phyloP scores from a whole-genome alignment of 768 basidiomycete species.

The Pisolithus sp. region DNA sequence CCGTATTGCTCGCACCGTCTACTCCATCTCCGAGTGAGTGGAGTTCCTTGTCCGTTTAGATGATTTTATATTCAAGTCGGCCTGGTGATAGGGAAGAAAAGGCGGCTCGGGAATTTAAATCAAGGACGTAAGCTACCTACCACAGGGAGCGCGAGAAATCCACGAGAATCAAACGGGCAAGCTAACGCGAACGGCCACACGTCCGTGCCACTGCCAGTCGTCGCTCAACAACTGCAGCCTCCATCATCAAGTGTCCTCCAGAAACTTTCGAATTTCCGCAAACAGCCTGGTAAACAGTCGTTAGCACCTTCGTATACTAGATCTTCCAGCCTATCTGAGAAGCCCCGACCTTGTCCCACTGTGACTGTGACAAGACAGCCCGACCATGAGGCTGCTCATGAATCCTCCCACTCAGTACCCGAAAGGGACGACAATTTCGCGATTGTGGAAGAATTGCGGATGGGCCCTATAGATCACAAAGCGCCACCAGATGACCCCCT shows the following conservation, averaged over 20 bases:
- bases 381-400: conserved; percentile 1
- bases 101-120: conserved; percentile 34
- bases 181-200: conserved; percentile 2
- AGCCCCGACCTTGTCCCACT: conserved; percentile 5
- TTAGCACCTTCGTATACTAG: conserved; percentile 23
- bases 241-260: conserved; percentile 48
- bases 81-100: conserved; percentile 31
- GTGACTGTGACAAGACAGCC: conserved; percentile 4
- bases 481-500: conserved; percentile 65
- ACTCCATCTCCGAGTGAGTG: conserved; percentile 67
- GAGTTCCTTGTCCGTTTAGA: not conserved
- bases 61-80: not conserved
- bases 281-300: conserved; percentile 12
- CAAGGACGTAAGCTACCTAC: conserved; percentile 16
- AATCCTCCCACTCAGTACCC: conserved; percentile 7
- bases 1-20: conserved; percentile 36
- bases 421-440: conserved; percentile 56
- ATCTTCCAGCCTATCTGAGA: conserved; percentile 21
- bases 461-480: conserved; percentile 73
- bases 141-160: conserved; percentile 7
- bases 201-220: not conserved
- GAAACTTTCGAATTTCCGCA: conserved; percentile 39
- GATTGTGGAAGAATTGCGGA: conserved; percentile 67
- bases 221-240: conserved; percentile 23
- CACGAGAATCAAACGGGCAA: conserved; percentile 10